Percentiles rank a stretch among this genome's conserved stretches.
Evolutionary conservation across 805 yeast species (phyloP).

Genomic region (Metschnikowia anglica): DNA sequence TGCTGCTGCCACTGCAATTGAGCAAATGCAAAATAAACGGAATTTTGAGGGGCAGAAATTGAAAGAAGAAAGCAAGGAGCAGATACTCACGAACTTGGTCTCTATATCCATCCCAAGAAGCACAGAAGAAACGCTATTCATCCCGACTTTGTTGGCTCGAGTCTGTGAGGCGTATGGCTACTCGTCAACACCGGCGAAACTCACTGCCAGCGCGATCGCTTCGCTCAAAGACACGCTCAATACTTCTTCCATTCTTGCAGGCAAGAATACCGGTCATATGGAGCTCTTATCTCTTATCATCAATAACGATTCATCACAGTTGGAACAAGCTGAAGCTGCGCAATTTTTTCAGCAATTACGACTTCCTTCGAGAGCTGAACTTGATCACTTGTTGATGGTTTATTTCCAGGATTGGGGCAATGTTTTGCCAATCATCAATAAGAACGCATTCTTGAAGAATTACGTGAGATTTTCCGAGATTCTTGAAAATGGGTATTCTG

Average conservation of each 20-base stretch:
- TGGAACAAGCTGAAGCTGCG: constrained; percentile 40
- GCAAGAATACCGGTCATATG: constrained; percentile 16
- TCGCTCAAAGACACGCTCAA: constrained; percentile 45
- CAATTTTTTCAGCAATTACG: constrained; percentile 39
- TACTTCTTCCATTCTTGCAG: not conserved
- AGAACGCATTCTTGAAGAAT: constrained; percentile 61
- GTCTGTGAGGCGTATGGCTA: constrained; percentile 72
- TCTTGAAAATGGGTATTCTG: constrained; percentile 39
- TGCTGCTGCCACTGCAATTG: constrained; percentile 38
- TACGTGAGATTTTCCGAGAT: constrained; percentile 50
- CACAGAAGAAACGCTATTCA: constrained; percentile 74
- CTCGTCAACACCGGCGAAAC: constrained; percentile 64
- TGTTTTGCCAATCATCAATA: constrained; percentile 66
- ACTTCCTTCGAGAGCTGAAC: constrained; percentile 49
- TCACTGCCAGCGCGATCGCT: constrained; percentile 71
- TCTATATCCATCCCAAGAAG: constrained; percentile 75
- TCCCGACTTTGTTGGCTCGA: constrained; percentile 68
- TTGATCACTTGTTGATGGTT: constrained; percentile 65
- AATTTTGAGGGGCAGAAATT: constrained; percentile 14
- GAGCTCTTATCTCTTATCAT: constrained; percentile 25
- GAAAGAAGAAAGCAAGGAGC: constrained; percentile 32
- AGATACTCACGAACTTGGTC: constrained; percentile 45
- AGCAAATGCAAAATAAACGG: constrained; percentile 48
- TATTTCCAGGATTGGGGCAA: constrained; percentile 81
- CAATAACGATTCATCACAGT: constrained; percentile 30